phyloP scores from a whole-genome alignment of 805 yeast genomes.

The Kregervanrija fluxuum region DNA sequence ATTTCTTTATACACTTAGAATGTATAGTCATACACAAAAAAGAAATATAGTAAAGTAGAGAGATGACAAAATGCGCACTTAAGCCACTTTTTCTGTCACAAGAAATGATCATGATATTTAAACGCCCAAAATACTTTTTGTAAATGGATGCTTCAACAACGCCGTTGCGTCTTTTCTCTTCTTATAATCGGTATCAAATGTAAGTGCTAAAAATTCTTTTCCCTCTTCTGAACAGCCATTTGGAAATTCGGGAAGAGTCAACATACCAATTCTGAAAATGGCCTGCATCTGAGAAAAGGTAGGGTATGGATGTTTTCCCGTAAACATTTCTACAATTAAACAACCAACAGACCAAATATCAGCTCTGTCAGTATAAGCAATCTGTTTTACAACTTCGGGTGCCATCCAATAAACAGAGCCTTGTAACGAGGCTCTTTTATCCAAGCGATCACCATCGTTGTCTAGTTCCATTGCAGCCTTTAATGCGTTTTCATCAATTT shows the following conservation, averaged over 20 bases:
- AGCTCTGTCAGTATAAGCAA: slow-evolving; percentile 83
- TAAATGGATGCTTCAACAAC: slow-evolving; percentile 46
- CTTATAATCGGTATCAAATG: slow-evolving; percentile 71
- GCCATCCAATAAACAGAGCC: slow-evolving; percentile 99
- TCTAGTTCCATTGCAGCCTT: slow-evolving; percentile 14
- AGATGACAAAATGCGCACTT: neutral
- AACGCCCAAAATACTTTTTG: neutral
- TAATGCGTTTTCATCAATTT: slow-evolving; percentile 26
- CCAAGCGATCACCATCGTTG: slow-evolving; percentile 1
- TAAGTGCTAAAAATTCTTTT: slow-evolving; percentile 51
- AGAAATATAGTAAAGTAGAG: neutral
- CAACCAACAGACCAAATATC: slow-evolving; percentile 99
- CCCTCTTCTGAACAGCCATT: slow-evolving; percentile 63
- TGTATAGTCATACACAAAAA: neutral
- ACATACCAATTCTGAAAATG: slow-evolving; percentile 85
- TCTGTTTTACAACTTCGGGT: slow-evolving; percentile 94
- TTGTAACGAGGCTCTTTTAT: slow-evolving; percentile 73
- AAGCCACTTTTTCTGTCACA: neutral
- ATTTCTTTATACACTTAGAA: neutral
- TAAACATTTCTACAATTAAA: slow-evolving; percentile 86
- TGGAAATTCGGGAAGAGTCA: slow-evolving; percentile 75
- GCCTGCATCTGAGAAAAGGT: slow-evolving; percentile 96
- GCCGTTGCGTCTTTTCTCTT: slow-evolving; percentile 70
- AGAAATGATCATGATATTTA: neutral
- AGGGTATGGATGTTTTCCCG: slow-evolving; percentile 95